Evolutionary conservation across 495 filamentous ascomycete species (phyloP), one percentile per base, ranked within the genome.

Genomic region (Letharia lupina): DNA sequence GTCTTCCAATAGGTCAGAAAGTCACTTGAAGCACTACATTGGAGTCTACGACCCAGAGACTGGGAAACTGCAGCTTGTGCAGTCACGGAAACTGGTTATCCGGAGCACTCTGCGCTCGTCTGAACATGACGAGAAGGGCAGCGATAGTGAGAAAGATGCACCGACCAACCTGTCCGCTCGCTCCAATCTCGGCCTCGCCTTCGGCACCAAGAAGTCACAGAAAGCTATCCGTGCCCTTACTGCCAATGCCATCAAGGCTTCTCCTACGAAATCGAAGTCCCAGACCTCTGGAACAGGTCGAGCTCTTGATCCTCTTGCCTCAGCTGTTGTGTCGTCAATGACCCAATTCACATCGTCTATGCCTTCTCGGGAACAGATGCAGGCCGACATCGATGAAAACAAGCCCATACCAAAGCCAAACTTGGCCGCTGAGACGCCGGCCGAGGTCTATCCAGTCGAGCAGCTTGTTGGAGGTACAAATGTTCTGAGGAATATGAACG

Each of bases 151-250:
- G 71, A 78, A 82, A 71, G 79, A 74, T 59, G 75, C 76, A 48
- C 71, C 74, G 23, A 76, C 74, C 63, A 77, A 39, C 80, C 81
- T 72, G 23, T 67, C 76, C 31, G 68, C 70, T 59, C 84, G 84
- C 67, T 87, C 84, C 56, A 84, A 86, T 45, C 87, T 98, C 8
- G 94, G 91, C 67, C 84, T 91, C 71, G 86, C 88, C 60, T 98
- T 98, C 78, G 95, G 94, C 69, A 96, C 91, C 44, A 95, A 91
- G 79, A 95, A 95, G 78, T 86, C 95, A 4, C 89, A 89, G 80
- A 96, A 96, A 76, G 89, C 88, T 3, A 86, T 93, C 66, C 83
- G 83, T 37, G 86, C 87, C 42, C 78, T 89, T 60, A 87, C 89
- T 33, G 86, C 90, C 72, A 96, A 96, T 69, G 89, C 90, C 48